Percentiles rank a stretch among this genome's conserved stretches.
Evolutionary conservation across 1,284 basidiomycete species (phyloP).

Genomic region (Takashimella tepidaria): DNA sequence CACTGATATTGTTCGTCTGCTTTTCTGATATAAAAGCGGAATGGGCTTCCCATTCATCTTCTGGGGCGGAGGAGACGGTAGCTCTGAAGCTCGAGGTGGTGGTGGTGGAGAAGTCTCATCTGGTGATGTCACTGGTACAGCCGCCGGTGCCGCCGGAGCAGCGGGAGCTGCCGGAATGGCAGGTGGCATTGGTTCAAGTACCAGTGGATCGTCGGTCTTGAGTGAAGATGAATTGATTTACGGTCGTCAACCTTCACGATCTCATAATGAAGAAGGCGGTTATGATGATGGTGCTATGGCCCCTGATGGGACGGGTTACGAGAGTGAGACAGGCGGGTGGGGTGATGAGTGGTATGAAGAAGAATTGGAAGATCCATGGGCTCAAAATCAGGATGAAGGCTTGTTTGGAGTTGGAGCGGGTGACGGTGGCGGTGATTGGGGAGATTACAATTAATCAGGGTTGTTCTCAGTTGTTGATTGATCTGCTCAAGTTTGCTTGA

Average conservation of each 20-base stretch:
- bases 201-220: constrained; percentile 7
- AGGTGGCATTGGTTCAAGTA: background rate
- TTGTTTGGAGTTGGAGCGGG: constrained; percentile 18
- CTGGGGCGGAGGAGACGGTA: constrained; percentile 43
- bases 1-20: too few relatives aligned
- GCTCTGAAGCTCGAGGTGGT: constrained; percentile 15
- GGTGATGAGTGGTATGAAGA: constrained; percentile 21
- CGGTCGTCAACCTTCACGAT: constrained; percentile 21
- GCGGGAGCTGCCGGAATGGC: constrained; percentile 18
- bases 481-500: background rate
- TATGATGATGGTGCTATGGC: constrained; percentile 5
- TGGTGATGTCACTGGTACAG: constrained; percentile 15
- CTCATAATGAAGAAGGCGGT: constrained; percentile 1
- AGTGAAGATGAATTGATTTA: constrained; percentile 42
- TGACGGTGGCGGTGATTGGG: constrained; percentile 23
- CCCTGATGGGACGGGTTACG: constrained; percentile 13
- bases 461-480: background rate
- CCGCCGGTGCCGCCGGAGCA: constrained; percentile 26
- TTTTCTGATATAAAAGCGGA: too few relatives aligned
- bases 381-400: constrained; percentile 16
- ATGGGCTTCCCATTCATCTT: constrained; percentile 46
- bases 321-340: constrained; percentile 17
- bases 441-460: constrained; percentile 24
- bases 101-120: constrained; percentile 9
- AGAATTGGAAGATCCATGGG: constrained; percentile 38